Base-by-base conservation (phyloP, 2,329 filamentous ascomycete genomes). In the Tolypocladium inflatum region DNA sequence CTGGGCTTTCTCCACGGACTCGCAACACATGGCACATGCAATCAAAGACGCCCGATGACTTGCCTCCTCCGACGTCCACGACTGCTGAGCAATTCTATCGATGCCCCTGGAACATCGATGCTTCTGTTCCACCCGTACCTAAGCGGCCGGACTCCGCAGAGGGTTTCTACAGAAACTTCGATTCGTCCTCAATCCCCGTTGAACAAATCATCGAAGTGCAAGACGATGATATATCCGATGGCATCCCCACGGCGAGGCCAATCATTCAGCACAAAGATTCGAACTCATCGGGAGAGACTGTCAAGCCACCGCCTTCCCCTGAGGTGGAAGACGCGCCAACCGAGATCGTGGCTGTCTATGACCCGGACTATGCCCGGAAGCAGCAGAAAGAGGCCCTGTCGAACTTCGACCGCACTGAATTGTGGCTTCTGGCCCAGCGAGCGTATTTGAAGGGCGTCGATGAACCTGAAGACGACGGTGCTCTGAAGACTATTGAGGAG, bases 41-140 rank as follows among this genome's bases (percentile, higher is more conserved):
- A 13, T 74, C 75, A 35, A 75, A 72, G 63, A 78, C 80, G 23
- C 79, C 81, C 15, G 79, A 83, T 9, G 80, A 80, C 21, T 68
- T 78, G 62, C 74, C 76, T 3, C 84, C 85, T 1, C 91, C 91
- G 1, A 93, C 90, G 0, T 96, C 93, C 1, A 90, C 91, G 37
- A 91, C 88, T n/a, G 93, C 93, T 11, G 90, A 96, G 70, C 85
- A 88, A 62, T 97, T 97, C 67, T 97, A 97, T 74, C 86, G 88
- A 62, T 81, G 88, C 35, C 91, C 92, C 3, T 97, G 91, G 87
- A 80, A 78, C 63, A 73, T 74, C 26, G 70, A 77, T 55, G 55
- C 74, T n/a, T 67, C 70, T 9, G 66, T 69, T 42, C 71, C 73
- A 33, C 70, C 71, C 3, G 63, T 75, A 4, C 71, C 73, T 10